Evolutionary conservation across 2,329 filamentous ascomycete species (phyloP).

Genomic region (Trichoderma gracile): DNA sequence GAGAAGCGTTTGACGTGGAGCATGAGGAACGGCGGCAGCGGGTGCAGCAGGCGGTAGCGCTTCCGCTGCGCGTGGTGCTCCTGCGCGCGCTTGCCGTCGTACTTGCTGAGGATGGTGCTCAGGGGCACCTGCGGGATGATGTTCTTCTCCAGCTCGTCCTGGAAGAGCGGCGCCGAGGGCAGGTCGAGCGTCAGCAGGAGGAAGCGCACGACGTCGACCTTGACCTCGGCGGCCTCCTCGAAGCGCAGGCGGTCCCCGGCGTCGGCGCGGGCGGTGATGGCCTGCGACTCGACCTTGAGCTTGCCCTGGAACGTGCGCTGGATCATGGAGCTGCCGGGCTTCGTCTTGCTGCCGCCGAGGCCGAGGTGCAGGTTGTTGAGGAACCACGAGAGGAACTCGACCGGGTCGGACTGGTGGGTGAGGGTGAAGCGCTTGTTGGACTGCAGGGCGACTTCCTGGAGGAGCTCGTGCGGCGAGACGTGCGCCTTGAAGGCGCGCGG

Average conservation of each 20-base stretch:
- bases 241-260: slow-evolving; percentile 86
- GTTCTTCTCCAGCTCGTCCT: slow-evolving; percentile 90
- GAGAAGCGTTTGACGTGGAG: slow-evolving; percentile 98
- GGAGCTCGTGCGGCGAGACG: slow-evolving; percentile 93
- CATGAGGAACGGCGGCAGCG: slow-evolving; percentile 84
- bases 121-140: slow-evolving; percentile 94
- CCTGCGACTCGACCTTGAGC: slow-evolving; percentile 88
- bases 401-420: slow-evolving; percentile 88
- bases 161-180: slow-evolving; percentile 88
- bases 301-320: slow-evolving; percentile 93
- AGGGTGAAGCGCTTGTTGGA: slow-evolving; percentile 93
- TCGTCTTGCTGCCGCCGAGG: slow-evolving; percentile 85
- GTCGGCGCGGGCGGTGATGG: slow-evolving; percentile 88
- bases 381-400: slow-evolving; percentile 97
- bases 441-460: slow-evolving; percentile 88
- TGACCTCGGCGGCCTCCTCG: slow-evolving; percentile 82
- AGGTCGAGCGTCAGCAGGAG: slow-evolving; percentile 92
- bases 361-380: slow-evolving; percentile 92
- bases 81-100: slow-evolving; percentile 83
- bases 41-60: slow-evolving; percentile 85
- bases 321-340: slow-evolving; percentile 79
- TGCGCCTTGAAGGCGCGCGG: slow-evolving; percentile 93
- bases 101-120: slow-evolving; percentile 81
- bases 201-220: slow-evolving; percentile 75
- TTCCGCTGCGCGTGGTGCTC: slow-evolving; percentile 87